phyloP scores from a whole-genome alignment of 768 basidiomycete genomes.

The Suillus discolor region DNA sequence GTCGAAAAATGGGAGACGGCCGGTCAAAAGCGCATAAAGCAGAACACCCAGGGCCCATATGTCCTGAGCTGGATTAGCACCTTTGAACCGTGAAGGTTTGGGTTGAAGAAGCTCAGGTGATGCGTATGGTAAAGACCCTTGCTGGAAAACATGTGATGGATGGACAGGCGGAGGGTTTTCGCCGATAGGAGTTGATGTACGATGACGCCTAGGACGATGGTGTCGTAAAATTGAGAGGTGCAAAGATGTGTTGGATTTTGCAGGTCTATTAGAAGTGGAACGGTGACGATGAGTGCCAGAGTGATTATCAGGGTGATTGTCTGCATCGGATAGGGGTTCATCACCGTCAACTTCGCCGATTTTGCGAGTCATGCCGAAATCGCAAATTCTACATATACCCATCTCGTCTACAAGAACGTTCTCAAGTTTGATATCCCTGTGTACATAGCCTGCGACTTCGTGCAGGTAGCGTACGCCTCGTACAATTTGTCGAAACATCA shows the following conservation, averaged over 20 bases:
- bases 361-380: conserved; percentile 80
- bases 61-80: conserved; percentile 74
- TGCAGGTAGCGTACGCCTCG: conserved; percentile 84
- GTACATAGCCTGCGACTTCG: conserved; percentile 73
- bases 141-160: conserved; percentile 51
- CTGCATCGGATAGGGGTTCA: conserved; percentile 23
- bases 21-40: conserved; percentile 83
- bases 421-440: conserved; percentile 96
- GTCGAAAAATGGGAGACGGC: conserved; percentile 86
- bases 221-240: conserved; percentile 32
- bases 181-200: conserved; percentile 46
- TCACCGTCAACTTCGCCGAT: conserved; percentile 55
- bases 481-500: conserved; percentile 87
- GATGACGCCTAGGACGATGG: conserved; percentile 48
- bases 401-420: conserved; percentile 92
- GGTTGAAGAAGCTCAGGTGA: conserved; percentile 85
- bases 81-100: conserved; percentile 36
- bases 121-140: conserved; percentile 90
- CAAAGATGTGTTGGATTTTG: conserved; percentile 21
- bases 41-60: conserved; percentile 96
- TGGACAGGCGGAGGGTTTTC: conserved; percentile 31
- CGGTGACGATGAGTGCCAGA: conserved; percentile 25
- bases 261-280: conserved; percentile 26
- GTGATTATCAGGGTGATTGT: conserved; percentile 12
- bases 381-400: conserved; percentile 82